phyloP scores from a whole-genome alignment of 2,329 filamentous ascomycete species.

The Monosporascus sp. region DNA sequence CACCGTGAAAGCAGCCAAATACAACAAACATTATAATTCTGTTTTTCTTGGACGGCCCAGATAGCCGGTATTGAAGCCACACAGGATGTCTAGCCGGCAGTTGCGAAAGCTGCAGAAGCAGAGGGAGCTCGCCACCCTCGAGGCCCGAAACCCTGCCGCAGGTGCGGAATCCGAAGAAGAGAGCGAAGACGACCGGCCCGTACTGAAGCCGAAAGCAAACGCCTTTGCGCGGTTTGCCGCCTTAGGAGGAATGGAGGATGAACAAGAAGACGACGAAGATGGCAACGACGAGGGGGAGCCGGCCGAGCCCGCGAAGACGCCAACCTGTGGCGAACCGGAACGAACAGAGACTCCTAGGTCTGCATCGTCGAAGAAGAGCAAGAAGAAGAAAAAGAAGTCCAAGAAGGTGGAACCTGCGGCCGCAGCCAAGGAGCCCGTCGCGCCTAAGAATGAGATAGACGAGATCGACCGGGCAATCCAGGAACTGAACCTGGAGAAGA shows the following conservation, averaged over 20 bases:
- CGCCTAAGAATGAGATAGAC: slow-evolving; percentile 32
- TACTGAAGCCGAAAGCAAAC: slow-evolving; percentile 37
- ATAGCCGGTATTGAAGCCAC: too few species aligned
- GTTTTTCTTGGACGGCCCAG: too few species aligned
- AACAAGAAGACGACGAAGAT: slow-evolving; percentile 32
- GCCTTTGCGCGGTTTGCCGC: slow-evolving; percentile 47
- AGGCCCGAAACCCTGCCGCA: slow-evolving; percentile 30
- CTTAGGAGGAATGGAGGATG: slow-evolving; percentile 39
- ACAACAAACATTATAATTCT: too few species aligned
- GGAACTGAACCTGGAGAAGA: slow-evolving; percentile 22
- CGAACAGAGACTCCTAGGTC: slow-evolving; percentile 10
- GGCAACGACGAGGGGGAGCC: slow-evolving; percentile 22
- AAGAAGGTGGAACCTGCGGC: slow-evolving; percentile 21
- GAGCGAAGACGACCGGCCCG: slow-evolving; percentile 28
- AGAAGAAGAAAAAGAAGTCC: slow-evolving; percentile 33
- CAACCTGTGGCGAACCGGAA: slow-evolving; percentile 15
- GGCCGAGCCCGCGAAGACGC: slow-evolving; percentile 7
- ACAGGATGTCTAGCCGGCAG: slow-evolving; percentile 28
- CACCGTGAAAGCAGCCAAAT: too few species aligned
- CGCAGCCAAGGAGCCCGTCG: slow-evolving; percentile 9
- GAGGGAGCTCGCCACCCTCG: slow-evolving; percentile 37
- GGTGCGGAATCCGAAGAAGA: slow-evolving; percentile 26
- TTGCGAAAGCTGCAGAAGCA: slow-evolving; percentile 40
- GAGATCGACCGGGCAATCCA: slow-evolving; percentile 52
- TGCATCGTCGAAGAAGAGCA: slow-evolving; percentile 31